Evolutionary conservation across 345 rosid genomes (phyloP), one percentile per base, ranked within the genome.

Genomic region (Bruguiera parviflora): DNA sequence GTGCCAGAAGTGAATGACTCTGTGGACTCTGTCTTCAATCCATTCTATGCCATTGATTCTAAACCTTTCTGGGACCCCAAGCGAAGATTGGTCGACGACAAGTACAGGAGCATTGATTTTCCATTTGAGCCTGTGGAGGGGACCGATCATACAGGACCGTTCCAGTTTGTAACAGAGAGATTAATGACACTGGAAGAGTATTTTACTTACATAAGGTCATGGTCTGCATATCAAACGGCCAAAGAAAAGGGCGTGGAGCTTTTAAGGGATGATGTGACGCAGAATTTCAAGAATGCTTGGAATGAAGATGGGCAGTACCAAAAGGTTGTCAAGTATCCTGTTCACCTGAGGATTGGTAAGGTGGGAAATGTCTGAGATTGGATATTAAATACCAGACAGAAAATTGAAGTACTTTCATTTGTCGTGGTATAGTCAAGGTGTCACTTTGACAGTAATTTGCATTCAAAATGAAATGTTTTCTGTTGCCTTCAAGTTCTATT

Each of bases 141-240:
- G 29, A 51, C 57, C 21, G 84, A 77, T 21, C 46, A 71, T 16
- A 84, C 85, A 24, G 96, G 86, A 39, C 94, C 96, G 33, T 71
- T 87, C 39, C 74, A 72, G 78, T 84, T 92, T 25, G 81, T 68
- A 31, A 46, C 83, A 22, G 91, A 87, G 82, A 81, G 61, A 55
- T 35, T 66, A 29, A 87, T 92, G 98, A 85, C 51, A 57, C 64
- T 87, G 31, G 92, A 81, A 2, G 86, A 77, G 27, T 88, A 35
- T 71, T 68, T 92, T 59, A 78, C 82, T 6, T 92, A 85, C 68
- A 28, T 90, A 63, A 81, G 80, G 79, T 87, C 96, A 4, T 75
- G 87, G 82, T 88, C 96, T 7, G 87, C 88, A 2, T 90, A 86
- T 75, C 91, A 87, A 72, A 90, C 80, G 19, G 98, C 95, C 3